Conservation (phyloP, 192 early-diverging fungal species). For the Coemansia sp. region DNA sequence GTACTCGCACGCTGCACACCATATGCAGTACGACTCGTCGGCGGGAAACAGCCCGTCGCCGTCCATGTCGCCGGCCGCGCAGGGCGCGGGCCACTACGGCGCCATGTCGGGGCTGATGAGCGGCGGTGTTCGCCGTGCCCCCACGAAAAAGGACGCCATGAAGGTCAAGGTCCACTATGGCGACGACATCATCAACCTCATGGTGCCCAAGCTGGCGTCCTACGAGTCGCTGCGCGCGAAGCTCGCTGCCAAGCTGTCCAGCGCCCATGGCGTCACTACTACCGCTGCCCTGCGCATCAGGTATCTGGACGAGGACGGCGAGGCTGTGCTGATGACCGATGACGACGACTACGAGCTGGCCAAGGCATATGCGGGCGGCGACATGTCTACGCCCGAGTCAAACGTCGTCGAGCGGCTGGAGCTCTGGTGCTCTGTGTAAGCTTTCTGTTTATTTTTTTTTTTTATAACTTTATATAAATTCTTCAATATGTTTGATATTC, state of each 20-base stretch:
- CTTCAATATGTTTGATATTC: not conserved
- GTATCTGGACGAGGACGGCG: slow-evolving; percentile 86
- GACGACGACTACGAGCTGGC: slow-evolving; percentile 87
- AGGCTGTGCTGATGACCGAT: slow-evolving; percentile 85
- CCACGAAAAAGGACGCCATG: slow-evolving; percentile 51
- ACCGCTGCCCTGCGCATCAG: slow-evolving; percentile 57
- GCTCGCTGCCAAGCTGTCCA: slow-evolving; percentile 36
- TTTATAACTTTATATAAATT: not conserved
- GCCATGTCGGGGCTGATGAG: slow-evolving; percentile 18
- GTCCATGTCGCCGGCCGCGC: slow-evolving; percentile 31
- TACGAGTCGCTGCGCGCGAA: slow-evolving; percentile 40
- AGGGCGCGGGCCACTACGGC: slow-evolving; percentile 18
- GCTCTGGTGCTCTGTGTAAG: slow-evolving; percentile 54
- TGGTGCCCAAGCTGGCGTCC: slow-evolving; percentile 38
- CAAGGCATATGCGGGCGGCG: slow-evolving; percentile 56
- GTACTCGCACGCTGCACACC: slow-evolving; percentile 4
- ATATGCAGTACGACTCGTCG: slow-evolving; percentile 17
- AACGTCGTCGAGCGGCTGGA: slow-evolving; percentile 59
- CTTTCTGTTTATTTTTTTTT: not conserved
- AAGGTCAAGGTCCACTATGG: slow-evolving; percentile 55
- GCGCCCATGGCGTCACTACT: slow-evolving; percentile 13
- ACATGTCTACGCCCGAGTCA: slow-evolving; percentile 51
- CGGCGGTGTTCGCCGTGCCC: slow-evolving; percentile 37
- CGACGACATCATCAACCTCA: slow-evolving; percentile 43
- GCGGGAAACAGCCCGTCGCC: slow-evolving; percentile 17